phyloP scores from a whole-genome alignment of 257 asterid species.

The Nicotiana knightiana region DNA sequence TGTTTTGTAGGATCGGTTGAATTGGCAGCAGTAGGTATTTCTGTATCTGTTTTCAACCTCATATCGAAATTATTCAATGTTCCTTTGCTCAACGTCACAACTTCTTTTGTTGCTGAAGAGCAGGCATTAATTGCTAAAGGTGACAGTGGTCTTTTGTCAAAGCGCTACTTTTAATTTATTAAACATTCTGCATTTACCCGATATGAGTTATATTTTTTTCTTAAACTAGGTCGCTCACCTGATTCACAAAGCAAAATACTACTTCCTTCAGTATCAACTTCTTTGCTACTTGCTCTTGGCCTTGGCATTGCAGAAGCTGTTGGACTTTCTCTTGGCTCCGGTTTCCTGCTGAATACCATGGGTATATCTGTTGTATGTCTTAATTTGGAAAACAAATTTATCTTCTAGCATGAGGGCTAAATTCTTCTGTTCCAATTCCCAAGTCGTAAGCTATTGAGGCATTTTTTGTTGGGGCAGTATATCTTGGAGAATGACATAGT shows the following conservation, averaged over 20 bases:
- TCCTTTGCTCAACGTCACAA: conserved; percentile 89
- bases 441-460: neutral
- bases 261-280: conserved; percentile 88
- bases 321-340: conserved; percentile 61
- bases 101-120: conserved; percentile 98
- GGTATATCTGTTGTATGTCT: conserved; percentile 97
- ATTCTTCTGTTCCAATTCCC: neutral
- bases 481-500: neutral
- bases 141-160: neutral
- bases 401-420: conserved; percentile 8
- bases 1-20: conserved; percentile 72
- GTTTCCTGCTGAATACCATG: conserved; percentile 68
- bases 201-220: conserved; percentile 2
- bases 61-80: conserved; percentile 87
- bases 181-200: neutral
- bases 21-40: conserved; percentile 93
- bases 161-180: neutral
- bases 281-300: conserved; percentile 71
- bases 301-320: conserved; percentile 82
- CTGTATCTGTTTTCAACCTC: conserved; percentile 81
- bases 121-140: conserved; percentile 51
- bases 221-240: conserved; percentile 32
- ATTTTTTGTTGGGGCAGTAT: neutral
- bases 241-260: conserved; percentile 35
- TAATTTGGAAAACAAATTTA: conserved; percentile 25